Percentiles rank a stretch among this genome's conserved stretches.
Evolutionary conservation across 1,284 basidiomycete species (phyloP).

Genomic region (Testicularia cyperi): DNA sequence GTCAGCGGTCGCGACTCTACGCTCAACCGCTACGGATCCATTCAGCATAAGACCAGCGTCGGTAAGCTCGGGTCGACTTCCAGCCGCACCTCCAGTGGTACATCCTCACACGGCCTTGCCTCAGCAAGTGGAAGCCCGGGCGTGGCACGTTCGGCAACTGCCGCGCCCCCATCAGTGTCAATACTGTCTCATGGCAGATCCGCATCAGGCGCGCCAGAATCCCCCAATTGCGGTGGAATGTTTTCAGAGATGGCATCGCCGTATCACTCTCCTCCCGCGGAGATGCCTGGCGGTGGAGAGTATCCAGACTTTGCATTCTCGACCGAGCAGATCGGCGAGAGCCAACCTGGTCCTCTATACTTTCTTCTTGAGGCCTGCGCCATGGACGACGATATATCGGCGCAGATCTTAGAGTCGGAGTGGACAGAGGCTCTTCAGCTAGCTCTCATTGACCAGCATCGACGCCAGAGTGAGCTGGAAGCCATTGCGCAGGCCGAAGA

Average conservation of each 20-base stretch:
- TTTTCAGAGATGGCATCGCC: constrained; percentile 17
- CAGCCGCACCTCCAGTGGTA: constrained; percentile 23
- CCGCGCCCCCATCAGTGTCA: too few relatives aligned
- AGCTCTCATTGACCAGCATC: constrained; percentile 14
- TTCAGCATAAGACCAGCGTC: constrained; percentile 2
- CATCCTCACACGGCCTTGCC: too few relatives aligned
- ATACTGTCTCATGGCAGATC: too few relatives aligned
- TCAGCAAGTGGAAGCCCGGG: too few relatives aligned
- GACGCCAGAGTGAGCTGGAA: constrained; percentile 12
- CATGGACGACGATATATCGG: constrained; percentile 14
- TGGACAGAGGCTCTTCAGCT: constrained; percentile 28
- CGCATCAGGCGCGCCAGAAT: too few relatives aligned
- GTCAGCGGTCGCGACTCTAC: constrained; percentile 11
- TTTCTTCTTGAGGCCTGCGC: constrained; percentile 30
- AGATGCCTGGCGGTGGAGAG: not conserved
- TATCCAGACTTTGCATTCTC: constrained; percentile 27
- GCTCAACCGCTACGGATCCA: not conserved
- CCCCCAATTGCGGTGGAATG: too few relatives aligned
- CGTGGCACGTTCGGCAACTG: too few relatives aligned
- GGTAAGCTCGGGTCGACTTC: constrained; percentile 11
- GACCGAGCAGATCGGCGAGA: constrained; percentile 7
- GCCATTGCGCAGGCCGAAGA: constrained; percentile 31
- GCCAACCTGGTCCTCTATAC: constrained; percentile 22
- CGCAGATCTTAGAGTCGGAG: constrained; percentile 18
- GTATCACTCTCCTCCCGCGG: constrained; percentile 3